Base-by-base conservation (phyloP, 768 basidiomycete genomes). In the Tylopilus balloui region DNA sequence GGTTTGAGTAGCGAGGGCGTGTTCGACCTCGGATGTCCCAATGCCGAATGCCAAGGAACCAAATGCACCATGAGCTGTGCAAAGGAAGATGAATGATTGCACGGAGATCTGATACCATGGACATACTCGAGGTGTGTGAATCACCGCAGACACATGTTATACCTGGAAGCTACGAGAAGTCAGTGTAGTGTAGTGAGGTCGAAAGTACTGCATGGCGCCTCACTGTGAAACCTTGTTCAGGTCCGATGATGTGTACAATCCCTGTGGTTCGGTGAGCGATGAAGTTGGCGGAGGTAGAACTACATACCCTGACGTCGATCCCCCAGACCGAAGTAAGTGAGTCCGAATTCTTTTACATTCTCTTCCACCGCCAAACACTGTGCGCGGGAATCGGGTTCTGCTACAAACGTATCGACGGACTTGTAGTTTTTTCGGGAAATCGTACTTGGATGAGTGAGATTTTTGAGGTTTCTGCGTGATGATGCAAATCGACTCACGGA, bases 31-130 rank as follows among this genome's bases (percentile, higher is more conserved):
- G 42, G 90, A 92, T 12, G 92, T 94, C 34, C 92, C 92, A 59
- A 94, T 93, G 52, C 92, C 92, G 60, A 93, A 94, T 0, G 92
- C 92, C 53, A 94, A 78, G 40, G 92, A 91, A 40, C 92, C 92
- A 63, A 94, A 94, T 3, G 92, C 92, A 42, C 92, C 92, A 64
- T 94, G 92, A 12, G 92, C 87, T 89, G 36, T 35, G 29, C 17
- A 39, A 46, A 44, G 12, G 21, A 28, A 8, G 10, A 25, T 62
- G n/a, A 54, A 39, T 25, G 14, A 35, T 21, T 44, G 20, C 11
- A 15, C 35, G 27, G n/a, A 17, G n/a, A 24, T 21, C 8, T 39
- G 12, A 52, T 25, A 36, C 38, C 27, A 45, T 4, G 45, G 36
- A 72, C 84, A 58, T 63, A 88, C 88, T 94, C 34, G 91, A 90